Conservation (phyloP, 108 stramenopile species). For the Conticribra guillardii region DNA sequence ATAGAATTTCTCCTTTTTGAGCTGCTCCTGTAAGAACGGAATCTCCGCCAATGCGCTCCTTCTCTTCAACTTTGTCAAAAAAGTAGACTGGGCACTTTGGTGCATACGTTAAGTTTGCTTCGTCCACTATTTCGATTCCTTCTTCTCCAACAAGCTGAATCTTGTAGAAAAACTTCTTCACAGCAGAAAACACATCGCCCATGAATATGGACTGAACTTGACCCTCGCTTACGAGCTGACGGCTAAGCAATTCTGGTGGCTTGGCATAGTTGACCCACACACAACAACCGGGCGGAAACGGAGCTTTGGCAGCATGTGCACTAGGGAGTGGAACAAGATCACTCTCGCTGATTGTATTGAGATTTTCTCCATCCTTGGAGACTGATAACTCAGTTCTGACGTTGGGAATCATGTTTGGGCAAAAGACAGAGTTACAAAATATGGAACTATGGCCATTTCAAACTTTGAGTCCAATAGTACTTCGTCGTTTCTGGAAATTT, state of each 20-base stretch:
- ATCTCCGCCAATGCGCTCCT: neutral
- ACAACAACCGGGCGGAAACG: constrained; percentile 7
- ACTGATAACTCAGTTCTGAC: too few relatives aligned
- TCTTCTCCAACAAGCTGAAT: neutral
- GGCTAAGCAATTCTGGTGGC: neutral
- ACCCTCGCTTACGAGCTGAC: neutral
- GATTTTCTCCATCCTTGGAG: too few relatives aligned
- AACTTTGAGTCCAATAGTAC: too few relatives aligned
- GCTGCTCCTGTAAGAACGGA: neutral
- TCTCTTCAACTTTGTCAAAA: neutral
- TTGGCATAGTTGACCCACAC: constrained; percentile 1
- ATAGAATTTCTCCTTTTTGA: neutral
- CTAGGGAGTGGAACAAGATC: neutral
- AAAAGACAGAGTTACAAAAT: too few relatives aligned
- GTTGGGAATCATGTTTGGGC: too few relatives aligned
- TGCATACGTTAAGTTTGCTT: constrained; percentile 3
- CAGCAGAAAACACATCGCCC: constrained; percentile 13
- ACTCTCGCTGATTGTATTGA: too few relatives aligned
- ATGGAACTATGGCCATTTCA: too few relatives aligned
- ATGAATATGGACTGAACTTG: constrained; percentile 5
- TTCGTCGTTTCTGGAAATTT: too few relatives aligned
- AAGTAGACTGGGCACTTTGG: constrained; percentile 1
- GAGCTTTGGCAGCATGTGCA: constrained; percentile 3
- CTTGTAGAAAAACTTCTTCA: constrained; percentile 10
- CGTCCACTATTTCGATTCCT: neutral